These are phyloP conservation scores for Ascochyta viciae-villosae DNA, from an alignment of 2,329 filamentous ascomycete species.

Conservation along the genomic window DNA sequence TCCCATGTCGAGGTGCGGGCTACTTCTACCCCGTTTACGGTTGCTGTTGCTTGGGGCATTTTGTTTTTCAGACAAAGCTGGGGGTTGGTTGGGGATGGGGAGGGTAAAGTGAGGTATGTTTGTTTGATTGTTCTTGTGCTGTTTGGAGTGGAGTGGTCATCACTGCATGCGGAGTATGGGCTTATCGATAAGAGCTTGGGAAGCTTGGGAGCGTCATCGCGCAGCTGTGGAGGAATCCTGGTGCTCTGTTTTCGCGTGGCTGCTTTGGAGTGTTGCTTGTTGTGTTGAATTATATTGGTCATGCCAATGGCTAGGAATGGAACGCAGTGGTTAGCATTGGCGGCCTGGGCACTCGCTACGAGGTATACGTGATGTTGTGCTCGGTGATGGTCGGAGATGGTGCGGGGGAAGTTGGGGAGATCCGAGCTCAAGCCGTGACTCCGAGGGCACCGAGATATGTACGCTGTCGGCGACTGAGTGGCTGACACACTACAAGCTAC, in stretches of 20 bases:
- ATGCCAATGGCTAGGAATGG: no score
- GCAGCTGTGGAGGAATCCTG: background rate
- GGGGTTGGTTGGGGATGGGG: background rate
- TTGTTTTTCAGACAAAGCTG: background rate
- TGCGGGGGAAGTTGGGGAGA: background rate
- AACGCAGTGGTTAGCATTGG: no score
- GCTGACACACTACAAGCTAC: no score
- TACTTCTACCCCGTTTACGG: slow-evolving; percentile 57
- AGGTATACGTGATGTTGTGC: background rate
- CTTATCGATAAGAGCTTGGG: slow-evolving; percentile 22
- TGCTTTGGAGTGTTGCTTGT: no score
- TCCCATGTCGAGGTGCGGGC: slow-evolving; percentile 61
- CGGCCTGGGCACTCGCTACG: background rate
- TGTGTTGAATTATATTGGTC: no score
- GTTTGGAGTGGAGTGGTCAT: background rate
- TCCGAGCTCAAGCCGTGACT: slow-evolving; percentile 3
- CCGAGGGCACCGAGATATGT: slow-evolving; percentile 8
- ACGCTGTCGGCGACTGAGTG: background rate
- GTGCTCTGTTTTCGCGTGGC: no score
- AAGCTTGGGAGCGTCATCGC: slow-evolving; percentile 17
- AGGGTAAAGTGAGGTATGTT: background rate
- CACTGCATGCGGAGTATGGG: slow-evolving; percentile 13
- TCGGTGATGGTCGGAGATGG: slow-evolving; percentile 5
- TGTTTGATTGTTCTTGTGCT: background rate
- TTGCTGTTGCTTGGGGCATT: slow-evolving; percentile 54